phyloP scores from a whole-genome alignment of 164 flowering plant species.

The Litsea cubeba region DNA sequence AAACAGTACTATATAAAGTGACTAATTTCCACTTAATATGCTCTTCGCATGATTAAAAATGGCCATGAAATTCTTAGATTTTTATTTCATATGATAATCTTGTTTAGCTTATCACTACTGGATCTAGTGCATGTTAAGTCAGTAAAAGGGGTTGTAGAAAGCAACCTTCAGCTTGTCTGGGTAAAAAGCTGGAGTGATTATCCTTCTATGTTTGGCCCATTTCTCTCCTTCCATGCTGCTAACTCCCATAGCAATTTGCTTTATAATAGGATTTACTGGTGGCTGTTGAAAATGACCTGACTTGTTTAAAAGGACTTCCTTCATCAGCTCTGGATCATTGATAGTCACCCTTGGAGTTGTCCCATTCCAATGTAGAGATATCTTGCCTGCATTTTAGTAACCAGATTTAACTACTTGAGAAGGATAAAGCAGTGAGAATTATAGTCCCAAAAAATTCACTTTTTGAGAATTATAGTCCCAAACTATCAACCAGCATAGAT shows the following conservation, averaged over 20 bases:
- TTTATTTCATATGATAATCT: neutral
- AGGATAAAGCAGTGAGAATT: neutral
- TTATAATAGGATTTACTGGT: constrained; percentile 1
- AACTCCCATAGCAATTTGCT: constrained; percentile 4
- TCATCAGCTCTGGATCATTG: constrained; percentile 16
- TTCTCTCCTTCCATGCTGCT: constrained; percentile 8
- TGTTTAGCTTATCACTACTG: neutral
- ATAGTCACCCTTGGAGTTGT: constrained; percentile 7
- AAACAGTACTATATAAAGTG: neutral
- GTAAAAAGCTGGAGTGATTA: constrained; percentile 15
- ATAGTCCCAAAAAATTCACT: too few species aligned
- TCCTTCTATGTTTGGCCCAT: constrained; percentile 11
- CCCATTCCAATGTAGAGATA: constrained; percentile 11
- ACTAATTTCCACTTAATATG: too few species aligned
- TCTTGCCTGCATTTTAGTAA: constrained; percentile 4
- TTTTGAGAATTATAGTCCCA: too few species aligned
- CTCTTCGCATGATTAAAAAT: too few species aligned
- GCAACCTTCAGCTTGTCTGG: constrained; percentile 19
- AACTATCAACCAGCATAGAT: too few species aligned
- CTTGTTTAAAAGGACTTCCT: constrained; percentile 9
- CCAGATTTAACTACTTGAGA: neutral
- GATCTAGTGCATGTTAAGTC: neutral
- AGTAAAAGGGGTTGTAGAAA: neutral
- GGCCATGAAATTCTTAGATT: neutral
- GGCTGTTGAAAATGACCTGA: constrained; percentile 3